Conservation (phyloP, 306 rosid genomes). For the Inga laurina region DNA sequence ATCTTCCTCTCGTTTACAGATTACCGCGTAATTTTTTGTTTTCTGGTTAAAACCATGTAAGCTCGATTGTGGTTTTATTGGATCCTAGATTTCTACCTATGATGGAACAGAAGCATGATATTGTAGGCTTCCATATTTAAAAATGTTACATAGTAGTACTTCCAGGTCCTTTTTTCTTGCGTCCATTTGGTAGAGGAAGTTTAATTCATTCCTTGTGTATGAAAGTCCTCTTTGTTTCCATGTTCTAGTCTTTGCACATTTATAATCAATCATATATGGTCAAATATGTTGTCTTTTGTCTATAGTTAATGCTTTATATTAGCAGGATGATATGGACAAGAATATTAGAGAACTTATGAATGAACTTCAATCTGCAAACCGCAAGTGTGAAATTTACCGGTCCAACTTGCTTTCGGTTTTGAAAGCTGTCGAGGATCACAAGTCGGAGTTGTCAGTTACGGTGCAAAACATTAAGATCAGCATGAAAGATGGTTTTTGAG, state of each 20-base stretch:
- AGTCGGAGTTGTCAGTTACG: slow-evolving; percentile 84
- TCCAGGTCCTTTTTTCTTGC: slow-evolving; percentile 22
- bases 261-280: neutral
- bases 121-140: slow-evolving; percentile 15
- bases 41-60: neutral
- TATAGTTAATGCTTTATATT: slow-evolving; percentile 18
- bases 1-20: neutral
- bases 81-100: neutral
- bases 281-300: slow-evolving; percentile 23
- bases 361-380: slow-evolving; percentile 76
- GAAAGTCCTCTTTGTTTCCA: neutral
- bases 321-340: slow-evolving; percentile 94
- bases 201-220: slow-evolving; percentile 12
- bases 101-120: slow-evolving; percentile 30
- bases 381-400: slow-evolving; percentile 92
- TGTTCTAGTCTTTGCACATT: slow-evolving; percentile 15
- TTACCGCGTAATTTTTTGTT: neutral
- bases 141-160: slow-evolving; percentile 6
- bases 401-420: slow-evolving; percentile 90
- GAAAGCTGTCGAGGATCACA: slow-evolving; percentile 97
- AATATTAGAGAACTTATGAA: slow-evolving; percentile 60
- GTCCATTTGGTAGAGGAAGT: slow-evolving; percentile 30
- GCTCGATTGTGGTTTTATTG: neutral
- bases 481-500: slow-evolving; percentile 81
- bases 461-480: slow-evolving; percentile 95